Evolutionary conservation across 2,329 filamentous ascomycete genomes (phyloP).

Genomic region (Cryphonectria radicalis): DNA sequence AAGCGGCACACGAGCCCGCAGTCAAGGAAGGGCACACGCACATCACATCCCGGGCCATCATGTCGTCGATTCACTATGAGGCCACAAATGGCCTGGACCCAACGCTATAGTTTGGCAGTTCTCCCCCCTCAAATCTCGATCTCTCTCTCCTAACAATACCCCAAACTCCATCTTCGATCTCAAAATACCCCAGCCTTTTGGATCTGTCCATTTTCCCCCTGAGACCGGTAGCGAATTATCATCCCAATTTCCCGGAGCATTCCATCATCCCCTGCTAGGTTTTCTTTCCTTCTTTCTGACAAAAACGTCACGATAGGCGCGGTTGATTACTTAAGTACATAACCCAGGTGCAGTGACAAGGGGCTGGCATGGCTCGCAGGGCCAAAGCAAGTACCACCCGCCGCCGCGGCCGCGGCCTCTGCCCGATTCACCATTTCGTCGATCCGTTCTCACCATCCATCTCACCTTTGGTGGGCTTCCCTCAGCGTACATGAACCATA

Average conservation of each 20-base stretch:
- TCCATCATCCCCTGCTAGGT: no score
- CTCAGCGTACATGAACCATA: background rate
- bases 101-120: background rate
- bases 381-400: no score
- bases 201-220: background rate
- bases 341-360: background rate
- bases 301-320: background rate
- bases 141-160: background rate
- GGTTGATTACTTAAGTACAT: background rate
- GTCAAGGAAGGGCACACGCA: no score
- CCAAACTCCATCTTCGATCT: background rate
- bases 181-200: background rate
- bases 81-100: background rate
- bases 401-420: no score
- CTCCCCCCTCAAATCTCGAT: background rate
- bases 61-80: no score
- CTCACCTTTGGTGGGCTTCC: background rate
- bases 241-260: background rate
- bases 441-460: background rate
- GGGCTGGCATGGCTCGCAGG: background rate
- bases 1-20: no score
- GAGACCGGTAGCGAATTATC: background rate
- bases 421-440: no score
- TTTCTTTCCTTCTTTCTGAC: no score
- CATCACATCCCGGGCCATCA: no score